Evolutionary conservation across 2,329 filamentous ascomycete species (phyloP), one percentile per base, ranked within the genome.

Genomic region (Penicillium expansum): DNA sequence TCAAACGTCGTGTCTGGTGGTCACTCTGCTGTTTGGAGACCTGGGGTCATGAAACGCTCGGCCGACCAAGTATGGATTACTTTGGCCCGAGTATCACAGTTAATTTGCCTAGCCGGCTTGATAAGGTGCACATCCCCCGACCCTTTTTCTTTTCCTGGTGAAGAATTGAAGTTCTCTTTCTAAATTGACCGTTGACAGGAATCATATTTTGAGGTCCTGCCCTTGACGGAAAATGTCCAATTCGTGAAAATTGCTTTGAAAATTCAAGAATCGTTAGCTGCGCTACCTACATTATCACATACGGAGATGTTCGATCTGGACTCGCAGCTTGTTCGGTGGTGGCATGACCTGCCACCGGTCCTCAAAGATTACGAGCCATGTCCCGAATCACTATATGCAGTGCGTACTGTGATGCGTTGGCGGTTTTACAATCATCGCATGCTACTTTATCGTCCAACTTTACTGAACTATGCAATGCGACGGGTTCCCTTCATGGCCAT

Each of bases 401-500:
- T 86, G 1, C 82, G 87, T 44, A 84, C 85, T 64, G 82, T 91
- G 65, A 90, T 91, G 86, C 89, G 89, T 70, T 92, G 88, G 89
- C 82, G 88, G 18, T 91, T 89, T 67, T 86, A 90, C 69, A 91
- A 90, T 66, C 80, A 90, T 38, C 85, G 88, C 50, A 87, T 91
- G 74, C 80, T 91, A 1, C 82, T 92, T 30, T 86, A 91, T 71
- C 81, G 89, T 3, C 88, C 89, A 0, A 83, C 86, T 1, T 79
- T 92, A 1, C 80, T 92, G 3, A 86, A 83, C 73, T 74, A 88
- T 66, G 78, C 84, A 68, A 77, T 77, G 77, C 62, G 74, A 67
- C 56, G 81, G 66, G 76, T 80, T 69, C 32, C 80, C 66, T 77
- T 78, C 52, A 69, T 79, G 49, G 73, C 79, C 66, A 74, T 69